These are phyloP conservation scores for Salix arbutifolia DNA, from an alignment of 345 rosid species.

Conservation along the genomic window DNA sequence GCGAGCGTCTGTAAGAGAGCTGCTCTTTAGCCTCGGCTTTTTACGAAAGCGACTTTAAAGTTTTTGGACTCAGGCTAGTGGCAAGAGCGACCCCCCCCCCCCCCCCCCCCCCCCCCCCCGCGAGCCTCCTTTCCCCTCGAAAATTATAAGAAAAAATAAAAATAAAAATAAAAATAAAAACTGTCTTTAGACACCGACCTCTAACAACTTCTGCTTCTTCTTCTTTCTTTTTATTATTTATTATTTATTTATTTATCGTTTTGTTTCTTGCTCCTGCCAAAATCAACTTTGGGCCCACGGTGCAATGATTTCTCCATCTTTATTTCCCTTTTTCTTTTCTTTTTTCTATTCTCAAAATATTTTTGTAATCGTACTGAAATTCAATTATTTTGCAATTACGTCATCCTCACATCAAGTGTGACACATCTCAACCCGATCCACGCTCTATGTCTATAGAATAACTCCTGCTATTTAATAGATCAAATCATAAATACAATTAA, in stretches of 20 bases:
- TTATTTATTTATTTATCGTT: constrained; percentile 1
- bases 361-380: background rate
- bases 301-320: constrained; percentile 20
- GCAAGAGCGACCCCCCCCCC: constrained; percentile 12
- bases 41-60: constrained; percentile 29
- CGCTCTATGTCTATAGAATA: background rate
- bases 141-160: background rate
- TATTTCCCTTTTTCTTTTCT: background rate
- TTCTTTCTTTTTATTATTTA: background rate
- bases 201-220: constrained; percentile 5
- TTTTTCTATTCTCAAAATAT: background rate
- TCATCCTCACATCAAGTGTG: constrained; percentile 23
- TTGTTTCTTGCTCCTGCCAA: background rate
- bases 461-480: too few relatives aligned
- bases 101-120: constrained; percentile 7
- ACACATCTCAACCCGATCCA: constrained; percentile 1
- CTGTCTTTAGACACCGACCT: constrained; percentile 20
- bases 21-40: constrained; percentile 12
- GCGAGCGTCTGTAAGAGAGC: background rate
- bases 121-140: background rate
- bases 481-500: too few relatives aligned
- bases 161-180: too few relatives aligned
- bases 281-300: constrained; percentile 20
- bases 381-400: background rate
- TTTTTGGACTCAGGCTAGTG: constrained; percentile 20